These are phyloP conservation scores for Hyphodiscus hymeniophilus DNA, from an alignment of 495 filamentous ascomycete genomes.

Conservation along the genomic window DNA sequence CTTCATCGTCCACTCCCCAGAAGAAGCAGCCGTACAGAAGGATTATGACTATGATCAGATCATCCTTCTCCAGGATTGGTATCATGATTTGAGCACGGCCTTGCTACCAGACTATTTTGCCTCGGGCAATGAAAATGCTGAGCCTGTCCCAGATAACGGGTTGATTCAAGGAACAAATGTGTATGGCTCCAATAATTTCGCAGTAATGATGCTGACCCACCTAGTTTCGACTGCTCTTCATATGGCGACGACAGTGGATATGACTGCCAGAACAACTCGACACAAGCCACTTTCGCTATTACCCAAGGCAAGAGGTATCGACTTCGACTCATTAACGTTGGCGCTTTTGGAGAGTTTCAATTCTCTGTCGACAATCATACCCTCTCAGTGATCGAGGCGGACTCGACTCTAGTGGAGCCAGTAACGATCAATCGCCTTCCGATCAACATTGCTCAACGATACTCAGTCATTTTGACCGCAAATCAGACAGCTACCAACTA, in stretches of 20 bases:
- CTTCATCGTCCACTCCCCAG: constrained; percentile 60
- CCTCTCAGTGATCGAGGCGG: constrained; percentile 46
- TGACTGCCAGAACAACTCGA: constrained; percentile 15
- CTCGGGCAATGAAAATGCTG: constrained; percentile 48
- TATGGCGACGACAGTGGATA: constrained; percentile 12
- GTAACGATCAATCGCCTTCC: constrained; percentile 34
- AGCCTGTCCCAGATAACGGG: constrained; percentile 57
- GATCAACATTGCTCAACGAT: constrained; percentile 63
- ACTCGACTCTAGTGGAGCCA: constrained; percentile 43
- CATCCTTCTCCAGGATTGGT: constrained; percentile 57
- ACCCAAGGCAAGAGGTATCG: constrained; percentile 69
- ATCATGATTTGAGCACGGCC: constrained; percentile 41
- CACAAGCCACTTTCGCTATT: constrained; percentile 45
- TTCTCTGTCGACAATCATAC: constrained; percentile 61
- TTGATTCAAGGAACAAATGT: constrained; percentile 28
- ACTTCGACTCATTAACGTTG: constrained; percentile 65
- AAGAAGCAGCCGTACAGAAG: constrained; percentile 40
- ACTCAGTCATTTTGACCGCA: constrained; percentile 58
- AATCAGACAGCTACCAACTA: constrained; percentile 24
- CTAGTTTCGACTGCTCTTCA: constrained; percentile 16
- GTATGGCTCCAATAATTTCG: not conserved
- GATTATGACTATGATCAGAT: constrained; percentile 59
- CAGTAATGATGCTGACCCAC: not conserved
- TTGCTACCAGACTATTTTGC: constrained; percentile 49
- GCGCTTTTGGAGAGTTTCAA: constrained; percentile 52